Evolutionary conservation across 768 basidiomycete genomes (phyloP), one percentile per base, ranked within the genome.

Genomic region (Psilocybe cubensis): DNA sequence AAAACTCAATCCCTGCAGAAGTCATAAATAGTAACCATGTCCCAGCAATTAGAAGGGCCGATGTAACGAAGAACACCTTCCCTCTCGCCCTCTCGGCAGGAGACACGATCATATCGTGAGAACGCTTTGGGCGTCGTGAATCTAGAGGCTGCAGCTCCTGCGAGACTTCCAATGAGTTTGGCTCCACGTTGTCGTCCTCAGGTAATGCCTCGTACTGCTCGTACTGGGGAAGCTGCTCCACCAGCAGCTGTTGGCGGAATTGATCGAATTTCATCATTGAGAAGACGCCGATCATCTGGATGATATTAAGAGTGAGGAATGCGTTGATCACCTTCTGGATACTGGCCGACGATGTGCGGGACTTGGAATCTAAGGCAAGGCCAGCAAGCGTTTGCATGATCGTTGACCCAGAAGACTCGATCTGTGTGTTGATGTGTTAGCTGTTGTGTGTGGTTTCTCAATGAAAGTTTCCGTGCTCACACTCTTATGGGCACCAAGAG

Each of bases 311-410:
- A 23, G 52, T 54, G 11, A 59, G 29, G 28, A 59, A 59, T 1
- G 47, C 23, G 31, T 59, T 59, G n/a, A 59, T 40, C n/a, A 59
- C 58, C 27, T 59, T 59, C 18, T 59, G 52, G 40, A 59, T 50
- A 10, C 52, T 54, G 17, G 46, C 40, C 4, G 38, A 33, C 12
- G 45, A 49, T 25, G 58, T 50, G 12, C 52, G 27, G 5, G 45
- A 48, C 23, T 54, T 54, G n/a, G 58, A 49, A 24, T 59, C 58
- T 0, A 59, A 20, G 7, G 41, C 40, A 17, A 54, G 42, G 17
- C 58, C 58, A 20, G 52, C 52, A 4, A 59, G 18, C 5, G 58
- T 59, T 44, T 59, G 58, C 58, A 59, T 59, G 18, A 44, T 50
- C 4, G 52, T 54, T 25, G 58, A 59, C 12, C 58, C 58, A 11